phyloP scores from a whole-genome alignment of 208 protist species.

The Leishmania major region DNA sequence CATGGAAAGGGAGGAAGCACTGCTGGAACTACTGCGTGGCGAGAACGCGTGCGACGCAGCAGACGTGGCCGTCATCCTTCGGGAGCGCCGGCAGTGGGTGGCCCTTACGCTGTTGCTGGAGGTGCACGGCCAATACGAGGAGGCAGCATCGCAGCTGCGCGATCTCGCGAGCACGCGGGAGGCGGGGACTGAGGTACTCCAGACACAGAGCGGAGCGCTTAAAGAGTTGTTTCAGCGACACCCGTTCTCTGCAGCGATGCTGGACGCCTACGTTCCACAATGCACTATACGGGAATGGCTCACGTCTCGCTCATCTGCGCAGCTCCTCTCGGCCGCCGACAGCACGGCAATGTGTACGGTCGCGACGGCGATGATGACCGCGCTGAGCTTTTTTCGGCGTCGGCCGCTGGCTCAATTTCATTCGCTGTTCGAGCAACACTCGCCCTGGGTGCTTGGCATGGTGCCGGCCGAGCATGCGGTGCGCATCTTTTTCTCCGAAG shows the following conservation, averaged over 20 bases:
- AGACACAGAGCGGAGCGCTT: neutral
- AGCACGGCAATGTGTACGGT: neutral
- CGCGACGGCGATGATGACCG: slow-evolving; percentile 3
- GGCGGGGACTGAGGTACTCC: neutral
- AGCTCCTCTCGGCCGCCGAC: neutral
- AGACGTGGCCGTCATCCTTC: slow-evolving; percentile 40
- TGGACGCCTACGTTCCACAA: slow-evolving; percentile 16
- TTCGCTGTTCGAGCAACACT: slow-evolving; percentile 19
- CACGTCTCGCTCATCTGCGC: neutral
- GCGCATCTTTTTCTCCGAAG: slow-evolving; percentile 18
- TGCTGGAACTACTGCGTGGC: slow-evolving; percentile 50
- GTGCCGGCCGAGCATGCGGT: slow-evolving; percentile 18
- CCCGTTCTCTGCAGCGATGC: neutral
- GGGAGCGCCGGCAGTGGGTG: slow-evolving; percentile 54
- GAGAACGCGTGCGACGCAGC: slow-evolving; percentile 40
- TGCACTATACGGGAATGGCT: slow-evolving; percentile 7
- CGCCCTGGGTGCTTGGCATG: slow-evolving; percentile 23
- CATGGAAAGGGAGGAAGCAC: slow-evolving; percentile 34
- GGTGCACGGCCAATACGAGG: slow-evolving; percentile 18
- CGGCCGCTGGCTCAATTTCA: slow-evolving; percentile 1
- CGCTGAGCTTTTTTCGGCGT: slow-evolving; percentile 28
- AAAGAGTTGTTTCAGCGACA: slow-evolving; percentile 7
- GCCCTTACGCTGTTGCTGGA: slow-evolving; percentile 45
- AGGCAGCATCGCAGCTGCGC: slow-evolving; percentile 24
- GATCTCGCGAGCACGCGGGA: slow-evolving; percentile 9